Percentiles rank a stretch among this genome's conserved stretches.
Conservation (phyloP, 306 rosid genomes). For the Aeschynomene evenia region DNA sequence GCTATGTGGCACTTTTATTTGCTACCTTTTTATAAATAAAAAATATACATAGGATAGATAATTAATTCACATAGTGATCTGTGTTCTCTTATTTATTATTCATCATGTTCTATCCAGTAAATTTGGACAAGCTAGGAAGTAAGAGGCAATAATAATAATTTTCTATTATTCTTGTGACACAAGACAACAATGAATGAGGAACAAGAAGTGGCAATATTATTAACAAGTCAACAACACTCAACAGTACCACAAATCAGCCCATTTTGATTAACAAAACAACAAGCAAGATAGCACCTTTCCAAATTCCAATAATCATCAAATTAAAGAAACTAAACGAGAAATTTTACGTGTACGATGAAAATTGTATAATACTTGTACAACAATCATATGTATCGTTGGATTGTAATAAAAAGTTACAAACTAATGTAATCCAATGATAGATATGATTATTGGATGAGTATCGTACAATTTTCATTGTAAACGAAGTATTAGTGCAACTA, state of each 20-base stretch:
- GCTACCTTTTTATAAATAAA: background rate
- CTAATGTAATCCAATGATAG: no score
- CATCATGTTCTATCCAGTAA: no score
- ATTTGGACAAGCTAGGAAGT: no score
- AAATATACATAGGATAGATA: background rate
- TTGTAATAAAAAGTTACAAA: no score
- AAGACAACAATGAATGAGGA: background rate
- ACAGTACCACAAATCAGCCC: background rate
- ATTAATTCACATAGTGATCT: background rate
- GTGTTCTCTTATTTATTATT: no score
- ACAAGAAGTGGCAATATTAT: background rate
- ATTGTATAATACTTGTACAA: no score
- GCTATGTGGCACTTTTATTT: conserved; percentile 5
- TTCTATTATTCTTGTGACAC: background rate
- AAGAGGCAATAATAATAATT: background rate
- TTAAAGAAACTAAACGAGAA: no score
- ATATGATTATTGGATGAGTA: no score
- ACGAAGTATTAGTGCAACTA: no score
- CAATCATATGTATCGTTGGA: no score
- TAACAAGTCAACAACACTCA: conserved; percentile 19
- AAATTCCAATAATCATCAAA: conserved; percentile 7
- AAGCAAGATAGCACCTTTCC: conserved; percentile 11
- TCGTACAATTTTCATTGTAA: no score
- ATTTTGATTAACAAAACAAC: conserved; percentile 15
- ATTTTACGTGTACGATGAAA: no score